Conservation (phyloP, 2,329 filamentous ascomycete species). For the Fusarium phyllophilum region DNA sequence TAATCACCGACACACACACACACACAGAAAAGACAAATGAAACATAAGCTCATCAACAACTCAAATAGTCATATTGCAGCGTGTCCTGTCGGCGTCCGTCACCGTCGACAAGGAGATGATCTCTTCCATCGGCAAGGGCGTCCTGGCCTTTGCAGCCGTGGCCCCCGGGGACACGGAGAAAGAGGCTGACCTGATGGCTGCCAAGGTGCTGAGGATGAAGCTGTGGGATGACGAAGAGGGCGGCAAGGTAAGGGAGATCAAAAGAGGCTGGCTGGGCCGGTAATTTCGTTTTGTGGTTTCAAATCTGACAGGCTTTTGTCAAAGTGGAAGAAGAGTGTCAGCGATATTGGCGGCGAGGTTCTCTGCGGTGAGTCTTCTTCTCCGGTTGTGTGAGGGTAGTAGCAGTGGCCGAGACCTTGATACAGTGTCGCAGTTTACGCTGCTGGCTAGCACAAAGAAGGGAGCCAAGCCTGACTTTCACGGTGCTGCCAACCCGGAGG, state of each 20-base stretch:
- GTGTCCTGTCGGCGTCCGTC: constrained; percentile 94
- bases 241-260: constrained; percentile 62
- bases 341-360: constrained; percentile 89
- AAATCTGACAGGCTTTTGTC: constrained; percentile 15
- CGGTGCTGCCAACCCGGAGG: constrained; percentile 79
- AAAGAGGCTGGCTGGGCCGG: neutral
- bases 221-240: constrained; percentile 88
- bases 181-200: constrained; percentile 84
- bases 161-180: constrained; percentile 90
- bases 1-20: neutral
- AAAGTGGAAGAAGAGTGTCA: constrained; percentile 93
- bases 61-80: constrained; percentile 82
- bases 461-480: constrained; percentile 96
- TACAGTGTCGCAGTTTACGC: constrained; percentile 94
- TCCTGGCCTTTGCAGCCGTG: constrained; percentile 91
- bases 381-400: neutral
- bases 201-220: constrained; percentile 88
- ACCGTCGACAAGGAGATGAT: constrained; percentile 91
- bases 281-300: neutral
- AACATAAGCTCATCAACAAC: constrained; percentile 18
- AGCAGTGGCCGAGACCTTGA: constrained; percentile 1
- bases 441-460: constrained; percentile 93
- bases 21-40: neutral
- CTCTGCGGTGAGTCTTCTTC: constrained; percentile 76
- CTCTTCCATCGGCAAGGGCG: constrained; percentile 88